Evolutionary conservation across 2,329 filamentous ascomycete species (phyloP).

Genomic region (Fusarium sacchari): DNA sequence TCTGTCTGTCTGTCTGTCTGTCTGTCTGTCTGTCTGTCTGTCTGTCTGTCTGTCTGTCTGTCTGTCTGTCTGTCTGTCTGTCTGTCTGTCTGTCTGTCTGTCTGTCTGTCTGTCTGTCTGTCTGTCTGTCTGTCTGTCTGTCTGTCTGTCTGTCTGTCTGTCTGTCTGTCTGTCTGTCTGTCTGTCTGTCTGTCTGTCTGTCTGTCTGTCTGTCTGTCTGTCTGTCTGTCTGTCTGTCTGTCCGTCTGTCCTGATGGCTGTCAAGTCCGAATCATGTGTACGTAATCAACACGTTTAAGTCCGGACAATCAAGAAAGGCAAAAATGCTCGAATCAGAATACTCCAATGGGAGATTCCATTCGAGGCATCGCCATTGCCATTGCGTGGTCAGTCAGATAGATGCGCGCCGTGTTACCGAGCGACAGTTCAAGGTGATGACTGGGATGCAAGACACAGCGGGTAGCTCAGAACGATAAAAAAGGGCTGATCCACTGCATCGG

Average conservation of each 20-base stretch:
- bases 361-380: constrained; percentile 1
- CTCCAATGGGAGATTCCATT: neutral
- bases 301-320: neutral
- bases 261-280: constrained; percentile 15
- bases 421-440: constrained; percentile 24
- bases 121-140: neutral
- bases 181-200: neutral
- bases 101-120: neutral
- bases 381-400: neutral
- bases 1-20: neutral
- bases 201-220: neutral
- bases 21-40: neutral
- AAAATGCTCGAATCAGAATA: neutral
- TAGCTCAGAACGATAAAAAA: constrained; percentile 14
- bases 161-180: neutral
- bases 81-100: neutral
- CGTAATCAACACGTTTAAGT: constrained; percentile 4
- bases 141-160: neutral
- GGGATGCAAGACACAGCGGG: constrained; percentile 30
- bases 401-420: constrained; percentile 10
- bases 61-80: neutral
- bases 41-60: neutral
- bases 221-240: neutral
- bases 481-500: constrained; percentile 28
- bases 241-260: neutral